These are phyloP conservation scores for Bretschneidera sinensis DNA, from an alignment of 345 rosid genomes.

Conservation along the genomic window DNA sequence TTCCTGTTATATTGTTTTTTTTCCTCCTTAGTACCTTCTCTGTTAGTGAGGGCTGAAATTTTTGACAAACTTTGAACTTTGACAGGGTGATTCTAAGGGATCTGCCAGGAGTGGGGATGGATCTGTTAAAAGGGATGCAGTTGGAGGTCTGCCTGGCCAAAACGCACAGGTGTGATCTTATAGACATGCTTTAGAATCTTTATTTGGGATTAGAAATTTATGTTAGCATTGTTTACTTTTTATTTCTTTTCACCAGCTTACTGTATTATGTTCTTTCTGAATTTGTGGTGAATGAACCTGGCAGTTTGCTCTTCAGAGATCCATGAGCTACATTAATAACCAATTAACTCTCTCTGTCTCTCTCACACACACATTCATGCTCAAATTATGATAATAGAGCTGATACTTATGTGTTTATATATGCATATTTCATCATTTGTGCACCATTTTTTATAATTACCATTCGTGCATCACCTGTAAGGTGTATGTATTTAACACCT, in stretches of 20 bases:
- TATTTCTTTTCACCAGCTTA: not conserved
- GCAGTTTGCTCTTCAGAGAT: slow-evolving; percentile 43
- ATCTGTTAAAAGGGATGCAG: slow-evolving; percentile 46
- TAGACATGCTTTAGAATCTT: not conserved
- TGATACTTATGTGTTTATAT: not conserved
- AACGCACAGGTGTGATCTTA: slow-evolving; percentile 43
- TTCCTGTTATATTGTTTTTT: not conserved
- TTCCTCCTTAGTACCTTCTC: not conserved
- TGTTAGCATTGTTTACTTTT: not conserved
- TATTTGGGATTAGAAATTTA: not conserved
- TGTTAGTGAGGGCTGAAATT: slow-evolving; percentile 3
- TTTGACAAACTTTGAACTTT: slow-evolving; percentile 12
- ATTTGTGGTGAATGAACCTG: slow-evolving; percentile 9
- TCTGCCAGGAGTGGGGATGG: slow-evolving; percentile 64
- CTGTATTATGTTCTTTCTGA: slow-evolving; percentile 3
- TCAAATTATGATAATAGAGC: not conserved
- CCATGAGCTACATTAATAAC: slow-evolving; percentile 39
- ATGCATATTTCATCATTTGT: not conserved
- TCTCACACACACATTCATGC: not conserved
- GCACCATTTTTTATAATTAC: too few species aligned
- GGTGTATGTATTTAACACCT: not conserved
- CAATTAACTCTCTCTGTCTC: slow-evolving; percentile 28
- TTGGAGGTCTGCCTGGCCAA: slow-evolving; percentile 43
- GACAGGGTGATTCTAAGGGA: slow-evolving; percentile 71
- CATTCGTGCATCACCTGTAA: not conserved